Conservation (phyloP, 345 rosid species). For the Hirschfeldia incana region DNA sequence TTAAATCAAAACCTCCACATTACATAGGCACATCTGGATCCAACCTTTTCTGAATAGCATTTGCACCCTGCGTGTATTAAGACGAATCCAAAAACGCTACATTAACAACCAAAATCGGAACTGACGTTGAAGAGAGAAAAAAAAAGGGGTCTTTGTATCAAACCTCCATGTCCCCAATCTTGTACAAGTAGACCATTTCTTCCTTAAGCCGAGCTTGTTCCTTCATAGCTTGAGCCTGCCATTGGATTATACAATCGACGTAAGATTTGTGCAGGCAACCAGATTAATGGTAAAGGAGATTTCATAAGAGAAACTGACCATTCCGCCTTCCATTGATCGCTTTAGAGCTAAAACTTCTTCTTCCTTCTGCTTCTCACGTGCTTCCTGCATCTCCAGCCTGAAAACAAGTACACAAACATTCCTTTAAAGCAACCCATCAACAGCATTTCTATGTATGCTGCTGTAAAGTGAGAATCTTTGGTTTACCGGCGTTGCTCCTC, state of each 20-base stretch:
- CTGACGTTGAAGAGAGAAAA: background rate
- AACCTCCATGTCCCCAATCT: conserved; percentile 92
- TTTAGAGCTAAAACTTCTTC: conserved; percentile 72
- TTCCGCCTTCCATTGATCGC: conserved; percentile 91
- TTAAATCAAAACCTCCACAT: conserved; percentile 3
- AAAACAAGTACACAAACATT: conserved; percentile 26
- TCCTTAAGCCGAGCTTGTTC: conserved; percentile 88
- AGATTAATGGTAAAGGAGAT: background rate
- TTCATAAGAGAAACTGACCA: conserved; percentile 54
- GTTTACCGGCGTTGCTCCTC: conserved; percentile 89
- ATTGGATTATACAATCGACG: background rate
- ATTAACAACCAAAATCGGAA: background rate
- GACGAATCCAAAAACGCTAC: background rate
- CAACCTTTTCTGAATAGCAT: conserved; percentile 72
- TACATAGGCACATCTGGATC: conserved; percentile 75
- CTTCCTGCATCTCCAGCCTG: conserved; percentile 76
- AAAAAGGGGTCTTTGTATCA: background rate
- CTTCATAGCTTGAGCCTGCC: conserved; percentile 94
- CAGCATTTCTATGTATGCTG: background rate
- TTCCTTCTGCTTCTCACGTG: conserved; percentile 92
- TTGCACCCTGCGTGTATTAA: conserved; percentile 55
- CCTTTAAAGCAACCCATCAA: background rate
- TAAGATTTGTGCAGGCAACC: background rate
- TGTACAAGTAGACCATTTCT: conserved; percentile 93
- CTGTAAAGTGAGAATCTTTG: background rate